A percentile compares a stretch with the other conserved stretches of the same genome.
Evolutionary conservation across 2,329 filamentous ascomycete genomes (phyloP).

Genomic region (Stagonosporopsis rhizophila): DNA sequence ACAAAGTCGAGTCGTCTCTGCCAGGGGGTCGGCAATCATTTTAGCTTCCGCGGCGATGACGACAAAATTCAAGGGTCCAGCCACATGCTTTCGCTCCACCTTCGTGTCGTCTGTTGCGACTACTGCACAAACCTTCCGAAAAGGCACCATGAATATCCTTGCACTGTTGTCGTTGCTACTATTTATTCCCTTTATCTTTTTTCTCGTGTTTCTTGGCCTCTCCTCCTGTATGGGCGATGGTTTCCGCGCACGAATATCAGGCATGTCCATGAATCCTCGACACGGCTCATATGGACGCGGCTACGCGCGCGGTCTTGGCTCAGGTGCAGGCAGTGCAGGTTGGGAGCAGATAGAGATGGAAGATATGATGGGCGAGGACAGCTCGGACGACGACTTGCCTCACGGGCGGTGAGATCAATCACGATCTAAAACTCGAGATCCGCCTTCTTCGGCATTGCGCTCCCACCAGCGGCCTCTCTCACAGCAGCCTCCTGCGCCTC

Average conservation of each 20-base stretch:
- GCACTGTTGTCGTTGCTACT: constrained; percentile 43
- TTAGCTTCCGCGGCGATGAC: constrained; percentile 14
- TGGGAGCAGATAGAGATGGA: constrained; percentile 71
- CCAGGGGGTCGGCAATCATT: constrained; percentile 24
- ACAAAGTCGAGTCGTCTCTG: constrained; percentile 25
- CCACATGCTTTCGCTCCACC: constrained; percentile 27
- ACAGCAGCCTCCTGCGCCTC: constrained; percentile 62
- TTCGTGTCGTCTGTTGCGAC: constrained; percentile 12
- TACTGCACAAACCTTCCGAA: background rate
- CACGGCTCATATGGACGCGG: constrained; percentile 60
- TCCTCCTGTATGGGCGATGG: constrained; percentile 64
- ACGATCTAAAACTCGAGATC: constrained; percentile 71
- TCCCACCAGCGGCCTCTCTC: constrained; percentile 45
- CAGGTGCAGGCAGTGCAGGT: constrained; percentile 60
- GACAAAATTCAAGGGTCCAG: constrained; percentile 15
- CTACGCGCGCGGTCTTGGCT: constrained; percentile 63
- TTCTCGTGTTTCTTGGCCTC: constrained; percentile 59
- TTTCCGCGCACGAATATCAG: constrained; percentile 54
- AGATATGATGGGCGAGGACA: constrained; percentile 61
- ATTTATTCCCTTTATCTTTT: constrained; percentile 47
- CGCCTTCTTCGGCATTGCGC: constrained; percentile 60
- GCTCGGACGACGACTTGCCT: constrained; percentile 31
- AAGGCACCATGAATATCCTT: constrained; percentile 43
- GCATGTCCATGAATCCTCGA: constrained; percentile 53
- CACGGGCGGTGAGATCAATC: constrained; percentile 1